Percentiles rank a stretch among this genome's conserved stretches.
phyloP scores from a whole-genome alignment of 805 yeast species.

The Candida suzukii region DNA sequence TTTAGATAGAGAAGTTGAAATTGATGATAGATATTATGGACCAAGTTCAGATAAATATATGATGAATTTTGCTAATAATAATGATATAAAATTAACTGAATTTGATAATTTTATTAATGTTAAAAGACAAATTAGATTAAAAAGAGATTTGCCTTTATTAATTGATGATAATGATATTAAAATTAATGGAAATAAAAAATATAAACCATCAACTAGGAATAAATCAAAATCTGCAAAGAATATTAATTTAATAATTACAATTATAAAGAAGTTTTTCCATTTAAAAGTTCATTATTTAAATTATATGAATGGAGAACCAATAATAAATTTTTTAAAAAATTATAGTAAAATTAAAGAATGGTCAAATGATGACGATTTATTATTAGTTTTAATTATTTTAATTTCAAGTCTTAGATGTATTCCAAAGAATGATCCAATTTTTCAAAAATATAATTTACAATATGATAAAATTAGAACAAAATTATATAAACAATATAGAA shows the following conservation, averaged over 20 bases:
- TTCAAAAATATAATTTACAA: constrained; percentile 15
- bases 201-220: constrained; percentile 1
- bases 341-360: constrained; percentile 30
- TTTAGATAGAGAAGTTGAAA: neutral
- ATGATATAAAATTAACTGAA: constrained; percentile 15
- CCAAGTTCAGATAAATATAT: constrained; percentile 43
- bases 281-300: constrained; percentile 31
- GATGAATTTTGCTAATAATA: constrained; percentile 23
- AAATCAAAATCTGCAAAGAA: constrained; percentile 22
- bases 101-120: constrained; percentile 21
- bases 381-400: constrained; percentile 37
- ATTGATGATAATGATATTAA: constrained; percentile 1
- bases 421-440: constrained; percentile 18
- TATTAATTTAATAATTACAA: constrained; percentile 22
- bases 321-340: constrained; percentile 30
- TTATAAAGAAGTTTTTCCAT: constrained; percentile 37
- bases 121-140: constrained; percentile 22
- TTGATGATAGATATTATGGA: constrained; percentile 40
- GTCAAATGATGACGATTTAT: constrained; percentile 43
- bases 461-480: constrained; percentile 17
- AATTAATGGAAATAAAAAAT: neutral
- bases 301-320: constrained; percentile 28
- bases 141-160: constrained; percentile 20
- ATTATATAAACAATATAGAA: constrained; percentile 34
- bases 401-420: constrained; percentile 31